Percentiles rank a stretch among this genome's conserved stretches.
phyloP scores from a whole-genome alignment of 352 stramenopile species.

The Pythium apleroticum region DNA sequence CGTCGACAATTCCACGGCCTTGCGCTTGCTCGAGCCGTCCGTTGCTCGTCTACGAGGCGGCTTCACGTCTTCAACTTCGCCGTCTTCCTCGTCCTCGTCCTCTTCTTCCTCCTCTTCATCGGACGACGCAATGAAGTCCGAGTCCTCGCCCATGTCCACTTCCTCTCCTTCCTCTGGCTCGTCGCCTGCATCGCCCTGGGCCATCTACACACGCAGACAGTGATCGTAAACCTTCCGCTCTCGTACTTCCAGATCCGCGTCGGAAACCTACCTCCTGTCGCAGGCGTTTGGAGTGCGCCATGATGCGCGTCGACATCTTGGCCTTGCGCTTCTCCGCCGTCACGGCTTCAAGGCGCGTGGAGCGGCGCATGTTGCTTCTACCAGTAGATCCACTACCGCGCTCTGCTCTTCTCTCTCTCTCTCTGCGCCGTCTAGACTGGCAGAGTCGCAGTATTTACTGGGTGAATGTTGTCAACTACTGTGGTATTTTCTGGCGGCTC shows the following conservation, averaged over 20 bases:
- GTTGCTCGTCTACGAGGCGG: background rate
- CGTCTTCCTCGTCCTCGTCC: constrained; percentile 35
- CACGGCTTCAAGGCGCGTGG: constrained; percentile 53
- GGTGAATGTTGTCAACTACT: constrained; percentile 3
- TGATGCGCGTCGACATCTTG: constrained; percentile 67
- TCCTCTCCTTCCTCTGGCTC: constrained; percentile 20
- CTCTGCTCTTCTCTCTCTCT: no score
- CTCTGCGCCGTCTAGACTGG: no score
- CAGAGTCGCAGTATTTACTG: background rate
- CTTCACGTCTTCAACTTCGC: constrained; percentile 2
- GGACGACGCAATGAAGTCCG: constrained; percentile 29
- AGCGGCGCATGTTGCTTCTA: constrained; percentile 53
- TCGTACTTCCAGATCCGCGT: no score
- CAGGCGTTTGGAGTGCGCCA: constrained; percentile 30
- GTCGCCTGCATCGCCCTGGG: constrained; percentile 28
- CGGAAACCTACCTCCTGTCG: constrained; percentile 28
- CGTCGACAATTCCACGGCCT: constrained; percentile 34
- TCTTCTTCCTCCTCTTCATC: constrained; percentile 37
- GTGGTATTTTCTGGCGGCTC: constrained; percentile 2
- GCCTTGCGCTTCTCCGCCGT: constrained; percentile 39
- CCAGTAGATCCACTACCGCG: background rate
- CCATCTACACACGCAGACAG: constrained; percentile 11
- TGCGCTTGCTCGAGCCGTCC: constrained; percentile 40
- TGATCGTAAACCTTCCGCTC: background rate
- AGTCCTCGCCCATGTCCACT: constrained; percentile 40